Percentiles rank a stretch among this genome's conserved stretches.
These are phyloP conservation scores for Flammula alnicola DNA, from an alignment of 1,284 basidiomycete species.

Conservation along the genomic window DNA sequence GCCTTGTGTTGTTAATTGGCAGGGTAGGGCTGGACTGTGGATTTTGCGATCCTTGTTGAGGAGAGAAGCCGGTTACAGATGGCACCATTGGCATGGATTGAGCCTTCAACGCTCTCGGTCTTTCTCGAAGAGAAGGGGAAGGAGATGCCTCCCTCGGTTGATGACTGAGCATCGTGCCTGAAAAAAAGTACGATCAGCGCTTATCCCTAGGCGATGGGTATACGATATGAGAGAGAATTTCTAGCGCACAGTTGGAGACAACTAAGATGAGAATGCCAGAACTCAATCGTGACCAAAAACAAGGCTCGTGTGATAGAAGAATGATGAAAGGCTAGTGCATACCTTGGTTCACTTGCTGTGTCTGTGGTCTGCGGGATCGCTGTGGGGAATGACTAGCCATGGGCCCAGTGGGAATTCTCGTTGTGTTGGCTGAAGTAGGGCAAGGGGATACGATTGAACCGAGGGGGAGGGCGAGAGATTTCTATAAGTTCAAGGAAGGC, in stretches of 20 bases:
- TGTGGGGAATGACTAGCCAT: conserved; percentile 71
- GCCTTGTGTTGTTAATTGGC: conserved; percentile 37
- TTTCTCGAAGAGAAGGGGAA: conserved; percentile 66
- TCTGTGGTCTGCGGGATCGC: conserved; percentile 47
- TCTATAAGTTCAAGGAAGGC: conserved; percentile 40
- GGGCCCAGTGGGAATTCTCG: conserved; percentile 12
- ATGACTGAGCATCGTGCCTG: conserved; percentile 49
- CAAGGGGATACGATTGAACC: conserved; percentile 26
- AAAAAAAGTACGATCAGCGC: conserved; percentile 25
- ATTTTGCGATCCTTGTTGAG: conserved; percentile 33
- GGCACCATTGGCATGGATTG: conserved; percentile 67
- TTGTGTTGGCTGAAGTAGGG: conserved; percentile 17
- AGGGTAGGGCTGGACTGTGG: conserved; percentile 43
- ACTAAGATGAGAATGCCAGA: conserved; percentile 18
- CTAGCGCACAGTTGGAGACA: conserved; percentile 21
- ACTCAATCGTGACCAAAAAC: conserved; percentile 13
- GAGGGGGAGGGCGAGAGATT: conserved; percentile 22
- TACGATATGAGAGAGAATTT: conserved; percentile 21
- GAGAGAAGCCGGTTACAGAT: conserved; percentile 49
- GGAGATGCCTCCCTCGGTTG: conserved; percentile 68
- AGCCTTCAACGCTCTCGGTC: conserved; percentile 59
- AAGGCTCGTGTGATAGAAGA: conserved; percentile 24
- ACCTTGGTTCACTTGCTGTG: conserved; percentile 41
- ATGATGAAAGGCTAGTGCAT: conserved; percentile 25
- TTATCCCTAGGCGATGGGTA: conserved; percentile 19